phyloP scores from a whole-genome alignment of 345 rosid genomes.

The Hibiscus syriacus region DNA sequence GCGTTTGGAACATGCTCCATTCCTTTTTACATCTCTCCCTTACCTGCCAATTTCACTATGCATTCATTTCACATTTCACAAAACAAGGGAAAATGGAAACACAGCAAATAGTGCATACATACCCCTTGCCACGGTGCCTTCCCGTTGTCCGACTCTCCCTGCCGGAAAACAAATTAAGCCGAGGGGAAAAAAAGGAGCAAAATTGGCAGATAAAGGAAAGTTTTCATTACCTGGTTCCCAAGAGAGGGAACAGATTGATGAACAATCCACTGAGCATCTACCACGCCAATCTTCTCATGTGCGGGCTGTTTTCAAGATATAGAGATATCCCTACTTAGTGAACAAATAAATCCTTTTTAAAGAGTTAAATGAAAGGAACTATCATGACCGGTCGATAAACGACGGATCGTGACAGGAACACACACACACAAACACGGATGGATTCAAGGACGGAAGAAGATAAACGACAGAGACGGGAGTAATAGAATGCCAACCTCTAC shows the following conservation, averaged over 20 bases:
- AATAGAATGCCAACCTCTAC: constrained; percentile 47
- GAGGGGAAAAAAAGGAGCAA: not conserved
- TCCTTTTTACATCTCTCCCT: constrained; percentile 83
- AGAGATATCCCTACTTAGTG: not conserved
- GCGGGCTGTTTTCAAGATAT: constrained; percentile 60
- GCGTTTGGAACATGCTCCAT: constrained; percentile 64
- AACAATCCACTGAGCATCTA: constrained; percentile 93
- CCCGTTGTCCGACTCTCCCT: constrained; percentile 66
- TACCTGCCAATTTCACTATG: constrained; percentile 36
- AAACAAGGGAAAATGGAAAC: not conserved
- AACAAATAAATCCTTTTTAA: not conserved
- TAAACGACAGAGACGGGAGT: not conserved
- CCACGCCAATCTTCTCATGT: constrained; percentile 96
- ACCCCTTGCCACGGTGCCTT: constrained; percentile 85
- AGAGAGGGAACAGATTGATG: constrained; percentile 88
- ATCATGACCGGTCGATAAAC: not conserved
- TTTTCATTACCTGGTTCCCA: constrained; percentile 63
- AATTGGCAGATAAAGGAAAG: not conserved
- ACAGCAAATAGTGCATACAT: not conserved
- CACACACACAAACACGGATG: too few species aligned
- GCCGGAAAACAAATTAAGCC: not conserved
- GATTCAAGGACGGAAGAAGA: not conserved
- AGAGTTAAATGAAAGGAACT: not conserved
- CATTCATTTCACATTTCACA: too few species aligned
- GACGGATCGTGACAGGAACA: not conserved